A percentile compares a stretch with the other conserved stretches of the same genome.
Conservation (phyloP, 225 moss, liverwort and hornwort genomes). For the Marchantia paleacea region DNA sequence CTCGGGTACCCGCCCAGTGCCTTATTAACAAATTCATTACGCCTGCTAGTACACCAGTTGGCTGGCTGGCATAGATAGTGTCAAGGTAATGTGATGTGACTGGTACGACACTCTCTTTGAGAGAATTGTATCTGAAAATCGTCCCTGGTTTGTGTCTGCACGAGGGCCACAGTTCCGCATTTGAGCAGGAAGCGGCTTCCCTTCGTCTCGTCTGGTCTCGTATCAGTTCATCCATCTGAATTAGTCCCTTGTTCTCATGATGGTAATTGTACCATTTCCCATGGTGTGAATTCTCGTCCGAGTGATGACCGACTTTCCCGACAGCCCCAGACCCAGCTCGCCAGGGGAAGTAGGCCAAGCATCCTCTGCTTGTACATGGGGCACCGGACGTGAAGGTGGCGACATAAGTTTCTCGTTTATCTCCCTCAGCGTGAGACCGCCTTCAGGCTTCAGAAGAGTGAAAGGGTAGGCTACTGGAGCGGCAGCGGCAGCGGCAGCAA, state of each 20-base stretch:
- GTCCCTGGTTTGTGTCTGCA: background rate
- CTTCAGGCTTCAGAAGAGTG: slow-evolving; percentile 75
- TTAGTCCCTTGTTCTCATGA: slow-evolving; percentile 75
- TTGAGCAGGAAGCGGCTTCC: background rate
- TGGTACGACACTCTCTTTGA: background rate
- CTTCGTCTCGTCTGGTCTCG: background rate
- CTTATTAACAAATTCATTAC: background rate
- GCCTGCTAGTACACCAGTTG: background rate
- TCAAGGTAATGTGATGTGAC: background rate
- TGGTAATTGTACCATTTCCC: slow-evolving; percentile 80
- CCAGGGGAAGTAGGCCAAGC: slow-evolving; percentile 33
- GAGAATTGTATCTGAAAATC: background rate
- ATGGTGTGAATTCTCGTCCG: slow-evolving; percentile 84
- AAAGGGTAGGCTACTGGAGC: slow-evolving; percentile 68
- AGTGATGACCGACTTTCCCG: slow-evolving; percentile 70
- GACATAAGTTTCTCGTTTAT: slow-evolving; percentile 66
- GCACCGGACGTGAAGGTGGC: slow-evolving; percentile 56
- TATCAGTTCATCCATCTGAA: background rate
- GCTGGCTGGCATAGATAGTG: background rate
- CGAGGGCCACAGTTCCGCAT: background rate
- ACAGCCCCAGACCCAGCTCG: slow-evolving; percentile 59
- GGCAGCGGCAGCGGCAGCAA: background rate
- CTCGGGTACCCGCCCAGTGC: background rate
- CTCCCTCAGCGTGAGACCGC: slow-evolving; percentile 71
- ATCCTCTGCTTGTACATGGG: slow-evolving; percentile 44